Conservation (phyloP, 73 alveolate species). For the Durusdinium trenchii region DNA sequence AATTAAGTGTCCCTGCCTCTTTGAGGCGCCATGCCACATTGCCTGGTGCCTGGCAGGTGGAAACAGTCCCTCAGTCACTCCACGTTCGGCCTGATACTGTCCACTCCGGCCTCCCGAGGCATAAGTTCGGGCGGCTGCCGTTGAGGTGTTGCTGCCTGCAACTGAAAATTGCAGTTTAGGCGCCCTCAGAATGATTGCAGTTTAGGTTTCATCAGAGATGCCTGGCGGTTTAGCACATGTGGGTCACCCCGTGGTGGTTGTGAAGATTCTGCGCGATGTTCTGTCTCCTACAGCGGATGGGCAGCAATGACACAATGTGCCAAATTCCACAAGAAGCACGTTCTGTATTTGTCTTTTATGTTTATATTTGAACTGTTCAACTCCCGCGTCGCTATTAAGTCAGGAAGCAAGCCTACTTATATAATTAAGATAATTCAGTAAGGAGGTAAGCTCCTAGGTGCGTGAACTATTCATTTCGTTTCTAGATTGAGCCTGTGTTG, state of each 20-base stretch:
- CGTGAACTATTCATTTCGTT: too few species aligned
- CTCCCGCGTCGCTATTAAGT: too few species aligned
- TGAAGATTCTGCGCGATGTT: background rate
- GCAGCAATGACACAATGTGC: background rate
- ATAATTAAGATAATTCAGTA: too few species aligned
- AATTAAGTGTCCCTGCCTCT: too few species aligned
- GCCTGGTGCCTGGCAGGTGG: too few species aligned
- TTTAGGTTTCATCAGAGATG: background rate
- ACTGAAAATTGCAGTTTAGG: background rate
- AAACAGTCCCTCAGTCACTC: background rate
- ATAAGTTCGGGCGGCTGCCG: conserved; percentile 70
- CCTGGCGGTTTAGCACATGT: conserved; percentile 51
- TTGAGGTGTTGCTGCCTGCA: conserved; percentile 21
- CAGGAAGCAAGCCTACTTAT: too few species aligned
- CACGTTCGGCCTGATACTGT: background rate
- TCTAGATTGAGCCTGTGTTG: too few species aligned
- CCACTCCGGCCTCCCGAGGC: conserved; percentile 40
- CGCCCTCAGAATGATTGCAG: background rate
- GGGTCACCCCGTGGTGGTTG: conserved; percentile 69
- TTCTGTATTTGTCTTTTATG: background rate
- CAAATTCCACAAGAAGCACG: background rate
- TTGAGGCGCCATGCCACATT: background rate
- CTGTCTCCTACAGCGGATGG: too few species aligned
- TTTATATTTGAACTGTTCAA: background rate
- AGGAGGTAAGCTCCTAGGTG: too few species aligned